Conservation (phyloP, 2,329 filamentous ascomycete genomes). For the Colletotrichum orchidophilum region DNA sequence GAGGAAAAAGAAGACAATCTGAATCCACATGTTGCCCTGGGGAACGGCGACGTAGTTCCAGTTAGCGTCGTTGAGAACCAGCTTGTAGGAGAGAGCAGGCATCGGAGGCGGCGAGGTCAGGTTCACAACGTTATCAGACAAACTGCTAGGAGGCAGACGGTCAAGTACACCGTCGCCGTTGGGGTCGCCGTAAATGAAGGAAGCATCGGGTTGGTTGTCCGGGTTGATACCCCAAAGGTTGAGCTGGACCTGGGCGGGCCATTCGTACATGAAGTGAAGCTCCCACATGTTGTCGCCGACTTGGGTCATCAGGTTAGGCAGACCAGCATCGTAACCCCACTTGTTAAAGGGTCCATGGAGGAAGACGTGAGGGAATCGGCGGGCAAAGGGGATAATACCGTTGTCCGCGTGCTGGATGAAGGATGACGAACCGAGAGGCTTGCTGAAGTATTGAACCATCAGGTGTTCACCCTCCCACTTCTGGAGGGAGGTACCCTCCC, state of each 20-base stretch:
- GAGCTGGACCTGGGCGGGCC: constrained; percentile 68
- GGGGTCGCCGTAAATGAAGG: constrained; percentile 69
- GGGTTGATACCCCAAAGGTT: constrained; percentile 75
- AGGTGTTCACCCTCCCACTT: constrained; percentile 70
- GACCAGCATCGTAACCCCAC: constrained; percentile 70
- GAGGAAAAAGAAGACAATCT: constrained; percentile 62
- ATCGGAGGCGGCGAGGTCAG: constrained; percentile 62
- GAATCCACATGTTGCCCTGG: constrained; percentile 59
- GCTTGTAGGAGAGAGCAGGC: constrained; percentile 62
- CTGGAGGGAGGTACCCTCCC: constrained; percentile 68
- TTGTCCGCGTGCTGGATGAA: constrained; percentile 68
- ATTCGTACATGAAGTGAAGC: constrained; percentile 70
- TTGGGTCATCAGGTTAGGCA: constrained; percentile 38
- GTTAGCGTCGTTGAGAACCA: constrained; percentile 64
- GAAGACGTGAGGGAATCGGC: constrained; percentile 70
- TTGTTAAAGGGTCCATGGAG: constrained; percentile 71
- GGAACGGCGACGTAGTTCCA: constrained; percentile 62
- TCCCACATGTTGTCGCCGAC: constrained; percentile 62
- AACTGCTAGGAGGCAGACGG: constrained; percentile 67
- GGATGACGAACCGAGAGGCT: constrained; percentile 65
- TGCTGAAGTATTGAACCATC: constrained; percentile 70
- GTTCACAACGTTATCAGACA: constrained; percentile 66
- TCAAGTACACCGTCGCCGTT: constrained; percentile 69
- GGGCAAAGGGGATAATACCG: constrained; percentile 42
- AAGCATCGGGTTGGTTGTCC: constrained; percentile 68